phyloP scores from a whole-genome alignment of 1,139 yeast species.

The Yamadazyma siamensis region DNA sequence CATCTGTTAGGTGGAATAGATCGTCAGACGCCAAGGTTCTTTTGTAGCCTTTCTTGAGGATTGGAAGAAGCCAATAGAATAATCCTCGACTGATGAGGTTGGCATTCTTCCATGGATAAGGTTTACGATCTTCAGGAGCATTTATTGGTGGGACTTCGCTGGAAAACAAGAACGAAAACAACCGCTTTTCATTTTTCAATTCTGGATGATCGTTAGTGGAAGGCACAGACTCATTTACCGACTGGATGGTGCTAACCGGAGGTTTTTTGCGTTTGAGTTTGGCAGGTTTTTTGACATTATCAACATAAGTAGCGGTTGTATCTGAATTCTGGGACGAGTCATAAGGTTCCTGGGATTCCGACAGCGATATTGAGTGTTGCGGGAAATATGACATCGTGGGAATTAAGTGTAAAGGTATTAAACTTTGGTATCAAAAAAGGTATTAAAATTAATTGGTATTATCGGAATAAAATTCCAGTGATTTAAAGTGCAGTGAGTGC shows the following conservation, averaged over 20 bases:
- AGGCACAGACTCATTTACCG: slow-evolving; percentile 5
- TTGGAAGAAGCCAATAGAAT: slow-evolving; percentile 43
- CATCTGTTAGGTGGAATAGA: slow-evolving; percentile 36
- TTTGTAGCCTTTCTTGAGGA: slow-evolving; percentile 39
- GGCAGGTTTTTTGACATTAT: slow-evolving; percentile 3
- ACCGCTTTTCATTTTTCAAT: slow-evolving; percentile 26
- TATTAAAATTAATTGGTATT: too few species aligned
- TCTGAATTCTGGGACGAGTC: slow-evolving; percentile 14
- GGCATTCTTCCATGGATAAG: slow-evolving; percentile 35
- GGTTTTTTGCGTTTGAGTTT: slow-evolving; percentile 7
- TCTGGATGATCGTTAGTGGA: slow-evolving; percentile 3
- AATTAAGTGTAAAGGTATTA: not conserved
- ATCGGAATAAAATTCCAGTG: too few species aligned
- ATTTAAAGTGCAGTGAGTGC: too few species aligned
- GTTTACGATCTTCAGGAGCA: slow-evolving; percentile 32
- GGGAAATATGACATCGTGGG: slow-evolving; percentile 9
- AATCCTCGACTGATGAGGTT: slow-evolving; percentile 25
- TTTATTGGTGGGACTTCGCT: slow-evolving; percentile 35
- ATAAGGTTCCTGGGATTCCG: slow-evolving; percentile 6
- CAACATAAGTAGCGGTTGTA: slow-evolving; percentile 18
- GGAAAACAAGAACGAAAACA: slow-evolving; percentile 32
- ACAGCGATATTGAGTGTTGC: slow-evolving; percentile 4
- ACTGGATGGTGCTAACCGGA: slow-evolving; percentile 12
- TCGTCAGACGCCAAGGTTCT: slow-evolving; percentile 41
- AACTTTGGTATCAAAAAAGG: too few species aligned